A percentile compares a stretch with the other conserved stretches of the same genome.
Evolutionary conservation across 352 stramenopile genomes (phyloP).

Genomic region (Salisapilia sapeloensis): DNA sequence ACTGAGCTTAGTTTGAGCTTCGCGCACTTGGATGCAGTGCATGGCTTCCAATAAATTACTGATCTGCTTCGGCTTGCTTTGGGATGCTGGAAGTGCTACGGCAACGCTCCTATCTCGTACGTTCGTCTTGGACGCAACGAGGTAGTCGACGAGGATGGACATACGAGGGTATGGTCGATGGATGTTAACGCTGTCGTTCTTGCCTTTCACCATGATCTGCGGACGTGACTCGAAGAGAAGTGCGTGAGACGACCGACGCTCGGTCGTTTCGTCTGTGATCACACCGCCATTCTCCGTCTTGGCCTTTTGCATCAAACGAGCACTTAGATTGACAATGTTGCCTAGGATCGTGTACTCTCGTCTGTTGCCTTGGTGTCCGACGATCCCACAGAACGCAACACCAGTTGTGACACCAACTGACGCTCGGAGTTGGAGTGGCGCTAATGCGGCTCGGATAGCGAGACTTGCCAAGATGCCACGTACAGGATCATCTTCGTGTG

Average conservation of each 20-base stretch:
- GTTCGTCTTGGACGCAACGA: conserved; percentile 27
- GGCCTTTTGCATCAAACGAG: conserved; percentile 83
- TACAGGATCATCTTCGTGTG: conserved; percentile 84
- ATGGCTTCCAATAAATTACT: conserved; percentile 76
- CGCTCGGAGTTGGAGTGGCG: conserved; percentile 49
- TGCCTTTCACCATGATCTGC: conserved; percentile 86
- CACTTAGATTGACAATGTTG: conserved; percentile 88
- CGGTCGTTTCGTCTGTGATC: conserved; percentile 80
- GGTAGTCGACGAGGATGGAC: conserved; percentile 66
- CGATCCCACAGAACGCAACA: conserved; percentile 84
- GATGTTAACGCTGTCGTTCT: conserved; percentile 83
- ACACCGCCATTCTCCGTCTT: conserved; percentile 73
- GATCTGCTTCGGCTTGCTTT: too few relatives aligned
- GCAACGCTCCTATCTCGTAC: too few relatives aligned
- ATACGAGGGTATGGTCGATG: conserved; percentile 75
- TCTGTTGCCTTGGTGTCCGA: conserved; percentile 79
- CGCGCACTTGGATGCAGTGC: conserved; percentile 71
- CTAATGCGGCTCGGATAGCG: conserved; percentile 59
- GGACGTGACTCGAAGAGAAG: conserved; percentile 80
- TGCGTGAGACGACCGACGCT: conserved; percentile 63
- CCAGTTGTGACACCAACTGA: conserved; percentile 87
- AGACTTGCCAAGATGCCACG: conserved; percentile 81
- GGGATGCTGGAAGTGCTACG: too few relatives aligned
- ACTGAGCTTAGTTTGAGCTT: conserved; percentile 48
- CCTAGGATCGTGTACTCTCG: conserved; percentile 89